These are phyloP conservation scores for Lactarius sanguifluus DNA, from an alignment of 768 basidiomycete species.

Conservation along the genomic window DNA sequence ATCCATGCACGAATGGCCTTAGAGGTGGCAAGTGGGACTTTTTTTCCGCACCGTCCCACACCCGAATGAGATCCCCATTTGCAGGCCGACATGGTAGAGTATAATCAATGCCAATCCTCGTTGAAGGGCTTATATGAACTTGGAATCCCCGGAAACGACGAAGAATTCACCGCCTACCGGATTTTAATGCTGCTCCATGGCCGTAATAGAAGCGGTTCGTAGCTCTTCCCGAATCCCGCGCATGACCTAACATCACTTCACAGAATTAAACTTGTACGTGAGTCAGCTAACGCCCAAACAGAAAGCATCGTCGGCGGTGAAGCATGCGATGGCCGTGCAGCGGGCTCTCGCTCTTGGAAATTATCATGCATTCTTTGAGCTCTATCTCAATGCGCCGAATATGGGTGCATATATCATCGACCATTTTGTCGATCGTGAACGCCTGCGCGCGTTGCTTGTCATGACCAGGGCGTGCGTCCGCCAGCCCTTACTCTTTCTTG, in stretches of 20 bases:
- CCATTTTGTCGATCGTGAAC: conserved; percentile 92
- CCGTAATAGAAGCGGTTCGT: conserved; percentile 86
- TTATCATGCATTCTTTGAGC: conserved; percentile 87
- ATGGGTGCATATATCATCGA: conserved; percentile 99
- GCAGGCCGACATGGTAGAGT: conserved; percentile 97
- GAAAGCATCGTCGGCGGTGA: conserved; percentile 75
- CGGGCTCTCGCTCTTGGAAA: conserved; percentile 89
- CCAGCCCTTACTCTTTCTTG: conserved; percentile 12
- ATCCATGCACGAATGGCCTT: conserved; percentile 97
- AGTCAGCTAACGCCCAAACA: conserved; percentile 95
- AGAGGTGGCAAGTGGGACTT: conserved; percentile 59
- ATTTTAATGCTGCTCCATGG: conserved; percentile 96
- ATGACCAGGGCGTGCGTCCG: conserved; percentile 88
- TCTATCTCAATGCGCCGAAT: conserved; percentile 83
- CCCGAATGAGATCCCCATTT: conserved; percentile 15
- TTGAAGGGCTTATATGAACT: conserved; percentile 89
- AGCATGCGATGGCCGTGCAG: conserved; percentile 88
- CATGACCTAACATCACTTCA: conserved; percentile 6
- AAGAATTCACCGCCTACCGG: conserved; percentile 97
- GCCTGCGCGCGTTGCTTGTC: conserved; percentile 79
- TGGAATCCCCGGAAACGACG: conserved; percentile 87
- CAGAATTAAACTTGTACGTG: conserved; percentile 95
- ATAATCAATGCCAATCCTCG: conserved; percentile 95
- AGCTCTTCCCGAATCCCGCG: conserved; percentile 4
- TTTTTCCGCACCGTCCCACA: neutral